Base-by-base conservation (phyloP, 2,329 filamentous ascomycete genomes). In the Whalleya microplaca region DNA sequence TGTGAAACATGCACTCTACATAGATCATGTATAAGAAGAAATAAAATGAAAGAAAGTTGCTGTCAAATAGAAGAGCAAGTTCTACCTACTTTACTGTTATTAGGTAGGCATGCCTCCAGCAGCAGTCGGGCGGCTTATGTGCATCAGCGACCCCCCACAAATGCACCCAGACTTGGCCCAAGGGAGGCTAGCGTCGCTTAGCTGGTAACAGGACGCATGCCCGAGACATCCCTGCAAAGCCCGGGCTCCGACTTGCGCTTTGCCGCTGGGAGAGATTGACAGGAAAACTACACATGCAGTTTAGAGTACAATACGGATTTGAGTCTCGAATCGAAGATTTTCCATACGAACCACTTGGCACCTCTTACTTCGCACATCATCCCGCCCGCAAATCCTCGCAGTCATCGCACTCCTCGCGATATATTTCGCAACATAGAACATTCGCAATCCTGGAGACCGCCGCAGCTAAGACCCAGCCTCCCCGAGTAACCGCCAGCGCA, bases 171-270 rank as follows among this genome's bases (percentile, higher is more conserved):
- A 27, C 23, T 27, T 27, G 23, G 9, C 23, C 23, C 23, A 27
- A 27, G 23, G 23, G 23, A 27, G 23, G 23, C 42, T 21, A 53
- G 46, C 46, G 32, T 41, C 45, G 47, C 50, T 16, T 37, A 37
- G 41, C 8, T 40, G 41, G 41, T 2, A 41, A 45, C 44, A 16
- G 10, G 14, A n/a, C n/a, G 6, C 4, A 16, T 20, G n/a, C 9
- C 14, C 55, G 47, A 57, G 32, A 29, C 14, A 58, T 50, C 55
- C 57, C 54, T 60, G 57, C 18, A 51, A 59, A 37, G 37, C 57
- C 57, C 32, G 57, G 41, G 44, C 58, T 61, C 58, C 58, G 55
- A 61, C 55, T 53, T 61, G 48, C 58, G 58, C 58, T 55, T n/a
- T n/a, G n/a, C n/a, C n/a, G 54, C 46, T 19, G 29, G 21, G 29